Evolutionary conservation across 2,329 filamentous ascomycete genomes (phyloP).

Genomic region (Colletotrichum scovillei): DNA sequence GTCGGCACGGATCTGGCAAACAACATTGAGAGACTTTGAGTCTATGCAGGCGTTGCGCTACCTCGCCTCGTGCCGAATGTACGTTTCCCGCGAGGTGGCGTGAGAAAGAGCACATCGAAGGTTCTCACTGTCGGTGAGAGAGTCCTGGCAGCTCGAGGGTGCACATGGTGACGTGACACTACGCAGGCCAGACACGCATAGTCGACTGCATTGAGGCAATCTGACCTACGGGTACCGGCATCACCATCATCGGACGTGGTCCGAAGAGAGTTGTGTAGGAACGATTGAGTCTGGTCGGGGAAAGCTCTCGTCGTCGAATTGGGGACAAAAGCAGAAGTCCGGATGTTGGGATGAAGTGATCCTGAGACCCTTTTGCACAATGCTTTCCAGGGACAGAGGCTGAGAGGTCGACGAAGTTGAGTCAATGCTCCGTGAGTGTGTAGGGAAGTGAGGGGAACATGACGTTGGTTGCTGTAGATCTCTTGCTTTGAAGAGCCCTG

Average conservation of each 20-base stretch:
- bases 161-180: neutral
- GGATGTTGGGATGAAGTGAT: neutral
- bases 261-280: neutral
- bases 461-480: slow-evolving; percentile 27
- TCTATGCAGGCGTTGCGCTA: slow-evolving; percentile 1
- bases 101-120: neutral
- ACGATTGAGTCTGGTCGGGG: neutral
- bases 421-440: slow-evolving; percentile 1
- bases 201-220: neutral
- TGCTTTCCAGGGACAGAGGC: slow-evolving; percentile 10
- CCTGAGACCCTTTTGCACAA: neutral
- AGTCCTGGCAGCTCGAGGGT: neutral
- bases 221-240: neutral
- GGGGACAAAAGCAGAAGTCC: neutral
- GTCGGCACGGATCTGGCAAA: neutral
- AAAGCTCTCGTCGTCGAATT: neutral
- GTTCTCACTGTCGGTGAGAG: neutral
- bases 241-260: slow-evolving; percentile 2
- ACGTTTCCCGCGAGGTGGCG: slow-evolving; percentile 2
- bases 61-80: neutral
- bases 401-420: neutral
- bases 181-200: neutral
- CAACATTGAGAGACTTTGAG: neutral
- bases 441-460: slow-evolving; percentile 17
- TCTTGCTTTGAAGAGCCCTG: slow-evolving; percentile 2